These are phyloP conservation scores for Debaryomyces sp. DNA, from an alignment of 1,139 yeast species.

Conservation along the genomic window DNA sequence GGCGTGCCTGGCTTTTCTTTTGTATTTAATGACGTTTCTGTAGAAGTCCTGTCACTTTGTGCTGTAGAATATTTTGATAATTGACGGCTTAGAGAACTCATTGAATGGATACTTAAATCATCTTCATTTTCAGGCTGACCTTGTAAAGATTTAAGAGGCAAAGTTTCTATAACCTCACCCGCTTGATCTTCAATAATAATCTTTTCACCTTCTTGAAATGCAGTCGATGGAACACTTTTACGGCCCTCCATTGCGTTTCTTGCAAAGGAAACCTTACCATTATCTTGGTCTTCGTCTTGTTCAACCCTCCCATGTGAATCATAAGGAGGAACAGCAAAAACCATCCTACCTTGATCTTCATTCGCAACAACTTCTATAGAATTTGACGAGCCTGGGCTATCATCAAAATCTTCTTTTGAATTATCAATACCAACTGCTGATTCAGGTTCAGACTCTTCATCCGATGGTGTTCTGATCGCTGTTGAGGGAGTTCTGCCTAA, in stretches of 20 bases:
- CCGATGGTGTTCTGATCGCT: constrained; percentile 19
- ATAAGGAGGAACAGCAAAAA: constrained; percentile 2
- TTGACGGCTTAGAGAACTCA: constrained; percentile 41
- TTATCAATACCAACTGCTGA: constrained; percentile 5
- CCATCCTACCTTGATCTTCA: constrained; percentile 7
- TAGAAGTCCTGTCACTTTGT: constrained; percentile 12
- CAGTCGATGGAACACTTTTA: constrained; percentile 31
- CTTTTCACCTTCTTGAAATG: constrained; percentile 72
- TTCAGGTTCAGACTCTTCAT: constrained; percentile 18
- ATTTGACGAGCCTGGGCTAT: not conserved
- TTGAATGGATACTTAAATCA: constrained; percentile 42
- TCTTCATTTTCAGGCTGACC: constrained; percentile 19
- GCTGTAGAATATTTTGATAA: constrained; percentile 35
- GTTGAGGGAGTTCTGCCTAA: constrained; percentile 36
- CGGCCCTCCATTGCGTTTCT: constrained; percentile 10
- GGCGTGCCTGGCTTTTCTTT: constrained; percentile 2
- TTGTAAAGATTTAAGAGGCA: constrained; percentile 18
- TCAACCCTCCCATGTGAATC: not conserved
- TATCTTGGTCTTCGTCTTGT: constrained; percentile 4
- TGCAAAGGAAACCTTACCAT: constrained; percentile 11
- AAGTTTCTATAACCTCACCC: constrained; percentile 71
- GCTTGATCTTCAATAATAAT: constrained; percentile 77
- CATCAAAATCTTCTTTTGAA: not conserved
- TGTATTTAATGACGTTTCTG: not conserved
- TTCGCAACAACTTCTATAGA: not conserved